Base-by-base conservation (phyloP, 768 basidiomycete species). In the Collybia sordida region DNA sequence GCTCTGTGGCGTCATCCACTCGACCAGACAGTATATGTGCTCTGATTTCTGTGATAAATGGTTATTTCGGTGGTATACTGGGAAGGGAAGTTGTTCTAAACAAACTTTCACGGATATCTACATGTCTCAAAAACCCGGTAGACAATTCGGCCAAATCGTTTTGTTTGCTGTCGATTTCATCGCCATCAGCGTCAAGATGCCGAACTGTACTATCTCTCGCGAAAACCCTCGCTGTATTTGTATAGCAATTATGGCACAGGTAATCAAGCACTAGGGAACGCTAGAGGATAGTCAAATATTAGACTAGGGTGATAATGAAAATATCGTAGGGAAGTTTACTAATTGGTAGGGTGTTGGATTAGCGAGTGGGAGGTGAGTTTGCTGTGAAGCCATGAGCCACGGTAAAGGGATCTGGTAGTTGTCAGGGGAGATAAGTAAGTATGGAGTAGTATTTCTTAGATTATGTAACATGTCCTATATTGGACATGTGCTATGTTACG, bases 211-310 rank as follows among this genome's bases (percentile, higher is more conserved):
- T 85, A 45, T 89, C 86, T 36, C 73, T 70, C 6, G 77, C 74
- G 54, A 93, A 90, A 0, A 83, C 84, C 27, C 74, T 72, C 2
- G 88, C 88, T 0, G 91, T 90, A 34, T 70, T 69, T n/a, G 81
- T 79, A 64, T 85, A 89, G 50, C 85, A 86, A 35, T 81, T 77
- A 58, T 92, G 88, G 47, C 80, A 81, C 1, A 93, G 78, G 61
- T 91, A 93, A 58, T 89, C 84, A 31, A 93, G 71, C 14, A 93
- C 85, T 40, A 93, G 68, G 15, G 77, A 64, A 38, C 83, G 81
- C 88, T 90, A 60, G 9, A 50, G 11, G 51, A 12, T 17, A 46
- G 24, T 21, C 44, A 54, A 39, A 46, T 15, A n/a, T n/a, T n/a
- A 43, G 45, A 27, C 28, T 22, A 37, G 11, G 22, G n/a, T 40